Conservation (phyloP, 1,284 basidiomycete genomes). For the Sporisorium graminicola region DNA sequence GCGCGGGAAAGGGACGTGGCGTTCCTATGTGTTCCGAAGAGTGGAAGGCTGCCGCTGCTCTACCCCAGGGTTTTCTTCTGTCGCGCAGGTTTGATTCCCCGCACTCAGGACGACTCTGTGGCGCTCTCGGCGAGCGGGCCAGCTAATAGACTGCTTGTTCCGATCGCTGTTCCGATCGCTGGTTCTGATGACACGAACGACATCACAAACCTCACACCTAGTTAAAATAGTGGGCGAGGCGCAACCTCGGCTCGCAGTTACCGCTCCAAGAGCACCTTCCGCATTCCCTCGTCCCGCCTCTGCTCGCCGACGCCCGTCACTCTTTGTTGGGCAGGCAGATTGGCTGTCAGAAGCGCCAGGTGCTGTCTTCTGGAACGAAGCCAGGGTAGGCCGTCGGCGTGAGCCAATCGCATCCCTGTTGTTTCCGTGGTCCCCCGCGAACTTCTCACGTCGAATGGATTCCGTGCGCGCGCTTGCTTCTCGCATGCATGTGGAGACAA, state of each 20-base stretch:
- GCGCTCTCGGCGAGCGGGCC: too few relatives aligned
- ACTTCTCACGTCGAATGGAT: background rate
- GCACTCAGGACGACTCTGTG: too few relatives aligned
- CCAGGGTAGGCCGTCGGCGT: too few relatives aligned
- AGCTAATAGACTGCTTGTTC: background rate
- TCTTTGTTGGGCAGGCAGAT: slow-evolving; percentile 1
- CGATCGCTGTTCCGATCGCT: background rate
- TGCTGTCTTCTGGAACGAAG: too few relatives aligned
- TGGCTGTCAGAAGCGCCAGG: background rate
- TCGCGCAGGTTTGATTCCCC: background rate
- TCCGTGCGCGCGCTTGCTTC: background rate
- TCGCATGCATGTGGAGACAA: too few relatives aligned
- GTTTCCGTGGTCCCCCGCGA: background rate
- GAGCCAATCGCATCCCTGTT: too few relatives aligned
- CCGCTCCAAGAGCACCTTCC: background rate
- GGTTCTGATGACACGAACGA: background rate
- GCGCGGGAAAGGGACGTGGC: background rate
- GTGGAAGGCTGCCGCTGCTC: slow-evolving; percentile 16
- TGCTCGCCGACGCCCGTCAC: background rate
- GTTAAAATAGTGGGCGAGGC: background rate
- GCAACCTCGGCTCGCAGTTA: background rate
- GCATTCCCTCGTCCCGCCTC: background rate
- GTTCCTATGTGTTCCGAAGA: background rate
- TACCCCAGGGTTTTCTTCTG: background rate
- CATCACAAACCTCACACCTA: background rate